Percentiles rank a stretch among this genome's conserved stretches.
Conservation (phyloP, 352 stramenopile genomes). For the Aphanomyces astaci region DNA sequence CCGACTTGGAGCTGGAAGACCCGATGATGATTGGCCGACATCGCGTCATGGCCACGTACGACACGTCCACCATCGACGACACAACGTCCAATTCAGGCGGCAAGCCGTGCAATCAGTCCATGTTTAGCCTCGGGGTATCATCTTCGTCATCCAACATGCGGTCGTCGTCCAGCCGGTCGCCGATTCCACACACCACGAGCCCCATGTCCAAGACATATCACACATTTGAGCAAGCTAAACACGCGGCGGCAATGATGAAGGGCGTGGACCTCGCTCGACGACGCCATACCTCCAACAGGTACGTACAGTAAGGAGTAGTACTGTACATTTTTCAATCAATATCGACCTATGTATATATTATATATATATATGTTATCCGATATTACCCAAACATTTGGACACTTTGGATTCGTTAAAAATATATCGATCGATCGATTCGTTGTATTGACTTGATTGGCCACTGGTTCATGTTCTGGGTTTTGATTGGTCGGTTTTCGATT, state of each 20-base stretch:
- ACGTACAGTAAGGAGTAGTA: too few species aligned
- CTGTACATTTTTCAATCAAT: too few species aligned
- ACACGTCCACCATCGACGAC: neutral
- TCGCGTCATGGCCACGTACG: slow-evolving; percentile 16
- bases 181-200: neutral
- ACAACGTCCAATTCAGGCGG: slow-evolving; percentile 7
- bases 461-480: too few species aligned
- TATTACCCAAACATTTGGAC: too few species aligned
- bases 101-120: slow-evolving; percentile 7
- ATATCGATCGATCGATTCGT: too few species aligned
- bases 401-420: too few species aligned
- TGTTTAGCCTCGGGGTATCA: slow-evolving; percentile 5
- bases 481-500: too few species aligned
- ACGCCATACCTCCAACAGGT: slow-evolving; percentile 4
- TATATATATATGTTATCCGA: too few species aligned
- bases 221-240: neutral
- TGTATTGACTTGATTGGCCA: too few species aligned
- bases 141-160: slow-evolving; percentile 8
- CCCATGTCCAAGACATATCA: slow-evolving; percentile 4
- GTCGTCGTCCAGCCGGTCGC: neutral
- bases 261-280: neutral
- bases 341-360: too few species aligned
- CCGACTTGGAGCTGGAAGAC: slow-evolving; percentile 69
- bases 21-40: slow-evolving; percentile 59
- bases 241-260: neutral